Evolutionary conservation across 2,329 filamentous ascomycete species (phyloP), one percentile per base, ranked within the genome.

Genomic region (Ophiocordyceps unilateralis): DNA sequence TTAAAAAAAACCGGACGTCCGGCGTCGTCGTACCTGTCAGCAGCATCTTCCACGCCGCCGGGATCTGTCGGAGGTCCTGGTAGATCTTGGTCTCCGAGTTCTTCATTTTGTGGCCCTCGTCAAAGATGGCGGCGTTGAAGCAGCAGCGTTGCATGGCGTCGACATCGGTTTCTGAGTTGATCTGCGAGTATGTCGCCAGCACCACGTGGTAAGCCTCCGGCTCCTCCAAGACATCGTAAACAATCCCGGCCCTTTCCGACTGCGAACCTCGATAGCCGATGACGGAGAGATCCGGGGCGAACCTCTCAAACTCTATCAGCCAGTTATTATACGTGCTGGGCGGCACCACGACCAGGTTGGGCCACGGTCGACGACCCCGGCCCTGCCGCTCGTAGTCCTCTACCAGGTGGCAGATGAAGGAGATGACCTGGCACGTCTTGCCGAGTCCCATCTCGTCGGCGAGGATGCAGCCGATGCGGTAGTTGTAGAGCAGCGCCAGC

Each of bases 381-480:
- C 46, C 47, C 4, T 51, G 47, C 6, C 54, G 53, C 28, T 67
- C 55, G 46, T 68, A 76, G 24, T 74, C 74, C 54, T 87, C 77
- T 15, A 83, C 77, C 22, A 98, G 67, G 52, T 94, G 81, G 15
- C 86, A 83, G 39, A 98, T 70, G 53, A 98, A 86, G 0, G 86
- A 79, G 51, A 98, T 94, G 47, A 96, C 86, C 55, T 98, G 89
- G 53, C 87, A 95, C 0, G 91, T 98, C 68, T 98, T 98, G 39
- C 91, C 91, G 36, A 89, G 67, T 42, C 84, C 91, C 91, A 98
- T 98, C 57, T 98, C 91, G 57, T 98, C 91, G 2, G 91, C 91
- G 17, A 98, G 68, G 44, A 98, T 96, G 48, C 87, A 89, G 39
- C 85, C 89, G 42, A 93, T 73, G 23, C 78, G 71, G 45, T 83